phyloP scores from a whole-genome alignment of 2,329 filamentous ascomycete species.

The Aspergillus arachidicola region DNA sequence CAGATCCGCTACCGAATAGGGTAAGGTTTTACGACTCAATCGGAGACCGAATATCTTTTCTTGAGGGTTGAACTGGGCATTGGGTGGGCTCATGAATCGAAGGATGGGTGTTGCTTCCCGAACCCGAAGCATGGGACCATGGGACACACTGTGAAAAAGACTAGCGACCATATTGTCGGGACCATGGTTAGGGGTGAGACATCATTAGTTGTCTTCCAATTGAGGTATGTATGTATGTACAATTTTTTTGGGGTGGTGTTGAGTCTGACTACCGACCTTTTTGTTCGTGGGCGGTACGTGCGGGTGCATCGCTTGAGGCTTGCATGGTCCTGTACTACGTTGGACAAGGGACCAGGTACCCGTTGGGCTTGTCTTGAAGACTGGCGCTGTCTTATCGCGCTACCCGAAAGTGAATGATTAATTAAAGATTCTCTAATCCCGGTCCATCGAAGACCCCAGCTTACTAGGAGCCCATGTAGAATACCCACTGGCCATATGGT shows the following conservation, averaged over 20 bases:
- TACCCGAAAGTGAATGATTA: not conserved
- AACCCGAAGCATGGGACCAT: not conserved
- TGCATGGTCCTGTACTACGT: not conserved
- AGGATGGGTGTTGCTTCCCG: not conserved
- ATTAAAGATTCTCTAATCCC: constrained; percentile 1
- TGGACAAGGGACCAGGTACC: not conserved
- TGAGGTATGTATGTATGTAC: too few relatives aligned
- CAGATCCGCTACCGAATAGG: not conserved
- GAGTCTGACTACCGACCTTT: not conserved
- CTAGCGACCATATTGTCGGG: not conserved
- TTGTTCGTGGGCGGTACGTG: not conserved
- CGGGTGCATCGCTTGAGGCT: not conserved
- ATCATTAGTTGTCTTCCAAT: not conserved
- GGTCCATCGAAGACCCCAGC: not conserved
- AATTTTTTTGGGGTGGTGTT: too few relatives aligned
- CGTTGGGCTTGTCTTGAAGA: not conserved
- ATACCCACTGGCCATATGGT: constrained; percentile 6
- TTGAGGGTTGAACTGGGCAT: not conserved
- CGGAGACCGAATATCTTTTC: not conserved
- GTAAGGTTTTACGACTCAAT: not conserved
- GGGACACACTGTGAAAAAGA: not conserved
- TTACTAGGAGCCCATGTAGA: constrained; percentile 2
- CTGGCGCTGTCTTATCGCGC: too few relatives aligned
- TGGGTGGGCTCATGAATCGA: not conserved
- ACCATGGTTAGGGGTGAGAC: not conserved